phyloP scores from a whole-genome alignment of 1,284 basidiomycete genomes.

The Ustilago hordei region DNA sequence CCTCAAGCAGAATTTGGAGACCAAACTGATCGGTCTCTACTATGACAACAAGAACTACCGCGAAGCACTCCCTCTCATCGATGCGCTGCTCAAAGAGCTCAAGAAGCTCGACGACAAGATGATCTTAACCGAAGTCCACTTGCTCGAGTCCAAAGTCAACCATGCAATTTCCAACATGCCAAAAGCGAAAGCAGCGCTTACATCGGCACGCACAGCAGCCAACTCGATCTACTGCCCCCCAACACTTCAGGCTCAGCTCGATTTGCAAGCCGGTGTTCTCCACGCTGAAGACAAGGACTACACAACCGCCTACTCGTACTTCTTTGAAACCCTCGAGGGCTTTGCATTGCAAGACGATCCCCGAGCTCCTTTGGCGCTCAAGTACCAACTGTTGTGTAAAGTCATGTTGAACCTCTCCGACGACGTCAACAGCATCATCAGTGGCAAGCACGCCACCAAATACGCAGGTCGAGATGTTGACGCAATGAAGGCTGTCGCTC shows the following conservation, averaged over 20 bases:
- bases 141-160: conserved; percentile 91
- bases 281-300: conserved; percentile 99
- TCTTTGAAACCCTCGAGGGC: conserved; percentile 96
- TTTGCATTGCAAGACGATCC: conserved; percentile 75
- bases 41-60: conserved; percentile 83
- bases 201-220: conserved; percentile 91
- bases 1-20: conserved; percentile 92
- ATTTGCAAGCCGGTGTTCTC: conserved; percentile 89
- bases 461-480: conserved; percentile 86
- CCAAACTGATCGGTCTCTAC: conserved; percentile 84
- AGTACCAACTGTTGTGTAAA: conserved; percentile 98
- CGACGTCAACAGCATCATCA: conserved; percentile 86
- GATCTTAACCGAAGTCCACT: conserved; percentile 94
- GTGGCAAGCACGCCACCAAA: conserved; percentile 86
- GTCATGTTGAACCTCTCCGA: conserved; percentile 96
- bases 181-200: conserved; percentile 94
- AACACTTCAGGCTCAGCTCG: conserved; percentile 87
- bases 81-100: conserved; percentile 86
- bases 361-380: conserved; percentile 83
- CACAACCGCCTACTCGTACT: conserved; percentile 95
- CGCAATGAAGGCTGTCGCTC: conserved; percentile 92
- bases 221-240: conserved; percentile 99
- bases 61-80: conserved; percentile 84
- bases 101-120: conserved; percentile 97
- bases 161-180: conserved; percentile 90